Base-by-base conservation (phyloP, 2,329 filamentous ascomycete species). In the Saccharata proteae region DNA sequence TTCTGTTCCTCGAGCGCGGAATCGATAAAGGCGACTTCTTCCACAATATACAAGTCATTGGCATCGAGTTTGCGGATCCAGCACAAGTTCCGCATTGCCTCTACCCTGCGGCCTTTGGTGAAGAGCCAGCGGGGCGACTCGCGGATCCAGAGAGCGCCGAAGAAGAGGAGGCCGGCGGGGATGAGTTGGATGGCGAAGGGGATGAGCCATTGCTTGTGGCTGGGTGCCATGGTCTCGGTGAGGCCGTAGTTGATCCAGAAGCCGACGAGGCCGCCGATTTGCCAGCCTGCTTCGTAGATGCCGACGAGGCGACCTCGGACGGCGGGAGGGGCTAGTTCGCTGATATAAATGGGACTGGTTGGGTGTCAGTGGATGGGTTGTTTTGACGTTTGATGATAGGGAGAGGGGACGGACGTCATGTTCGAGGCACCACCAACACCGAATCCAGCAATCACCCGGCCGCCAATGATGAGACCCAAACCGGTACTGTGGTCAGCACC, bases 11-110 rank as follows among this genome's bases (percentile, higher is more conserved):
- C 76, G 12, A 84, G 58, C 9, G 80, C 77, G 11, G 69, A 64
- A 30, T 85, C 78, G 38, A 86, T 77, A 39, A 69, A 74, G 34
- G 67, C 64, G 15, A 86, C 62, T 52, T 86, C 81, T 49, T 86
- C 79, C 2, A 77, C 58, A 36, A 86, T 77, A 50, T 85, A 84
- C 10, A 71, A 54, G 39, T 80, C 65, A 5, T 66, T 60, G 0
- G 56, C 48, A 6, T 59, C 49, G 2, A 78, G 64, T 29, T 74
- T 68, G 23, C 75, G 65, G 40, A 81, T 71, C 73, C 74, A 80
- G 61, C 67, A 72, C 5, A 64, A 46, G 27, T 62, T 62, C 19
- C 12, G 12, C 23, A 38, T 33, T 0, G 69, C 70, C 41, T 77
- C 65, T 15, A 77, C 71, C 58, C 72, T 74, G 0, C 68, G 61